Evolutionary conservation across 2,329 filamentous ascomycete species (phyloP).

Genomic region (Claviceps digitariae): DNA sequence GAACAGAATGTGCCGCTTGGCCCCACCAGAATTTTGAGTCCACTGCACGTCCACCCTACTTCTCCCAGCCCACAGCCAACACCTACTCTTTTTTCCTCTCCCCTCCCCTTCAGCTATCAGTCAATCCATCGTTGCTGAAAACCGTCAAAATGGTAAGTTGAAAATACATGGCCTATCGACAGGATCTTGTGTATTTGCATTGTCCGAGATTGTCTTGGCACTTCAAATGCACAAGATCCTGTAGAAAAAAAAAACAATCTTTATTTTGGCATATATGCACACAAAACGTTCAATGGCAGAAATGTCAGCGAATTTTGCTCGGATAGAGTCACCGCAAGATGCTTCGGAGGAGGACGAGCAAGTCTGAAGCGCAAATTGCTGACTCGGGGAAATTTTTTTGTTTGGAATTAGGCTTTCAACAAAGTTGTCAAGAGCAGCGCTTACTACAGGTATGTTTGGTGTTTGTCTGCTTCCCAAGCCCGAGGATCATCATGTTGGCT

Average conservation of each 20-base stretch:
- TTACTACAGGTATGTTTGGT: conserved; percentile 71
- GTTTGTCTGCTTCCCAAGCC: background rate
- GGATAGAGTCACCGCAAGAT: conserved; percentile 84
- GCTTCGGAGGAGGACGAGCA: conserved; percentile 64
- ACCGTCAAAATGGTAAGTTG: conserved; percentile 58
- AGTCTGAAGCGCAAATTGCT: conserved; percentile 99
- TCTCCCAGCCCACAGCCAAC: background rate
- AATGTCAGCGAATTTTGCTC: conserved; percentile 26
- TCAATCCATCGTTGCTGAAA: conserved; percentile 29
- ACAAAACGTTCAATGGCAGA: conserved; percentile 20
- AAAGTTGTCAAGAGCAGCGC: conserved; percentile 96
- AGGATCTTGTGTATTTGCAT: conserved; percentile 2
- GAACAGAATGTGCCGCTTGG: conserved; percentile 1
- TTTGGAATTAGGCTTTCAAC: conserved; percentile 58
- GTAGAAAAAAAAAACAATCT: background rate
- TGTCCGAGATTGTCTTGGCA: background rate
- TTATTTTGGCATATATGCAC: background rate
- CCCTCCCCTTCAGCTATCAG: conserved; percentile 22
- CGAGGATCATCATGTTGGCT: background rate
- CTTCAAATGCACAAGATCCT: background rate
- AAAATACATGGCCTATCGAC: conserved; percentile 20
- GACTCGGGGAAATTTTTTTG: conserved; percentile 56
- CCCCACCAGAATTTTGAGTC: conserved; percentile 24
- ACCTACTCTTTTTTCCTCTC: conserved; percentile 6
- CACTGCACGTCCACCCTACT: background rate